Percentiles rank a stretch among this genome's conserved stretches.
Evolutionary conservation across 2,329 filamentous ascomycete species (phyloP).

Genomic region (Sporothrix pseudoabietina): DNA sequence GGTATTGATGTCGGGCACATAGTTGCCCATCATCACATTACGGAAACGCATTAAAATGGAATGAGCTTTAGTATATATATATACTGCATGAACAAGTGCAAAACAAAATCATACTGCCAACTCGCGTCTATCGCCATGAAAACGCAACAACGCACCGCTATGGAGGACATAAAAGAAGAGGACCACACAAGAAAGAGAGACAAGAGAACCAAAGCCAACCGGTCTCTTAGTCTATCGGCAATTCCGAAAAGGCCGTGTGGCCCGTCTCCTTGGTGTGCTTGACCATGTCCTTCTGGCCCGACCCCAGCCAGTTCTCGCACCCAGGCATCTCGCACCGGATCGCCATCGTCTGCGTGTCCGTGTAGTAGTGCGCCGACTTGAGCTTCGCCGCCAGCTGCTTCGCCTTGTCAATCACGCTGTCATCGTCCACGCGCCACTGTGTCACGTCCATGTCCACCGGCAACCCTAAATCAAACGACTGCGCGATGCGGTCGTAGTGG

Average conservation of each 20-base stretch:
- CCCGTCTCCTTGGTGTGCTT: constrained; percentile 65
- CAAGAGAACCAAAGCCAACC: neutral
- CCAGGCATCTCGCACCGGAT: constrained; percentile 70
- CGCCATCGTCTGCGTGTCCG: constrained; percentile 78
- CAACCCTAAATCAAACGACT: constrained; percentile 61
- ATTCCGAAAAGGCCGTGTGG: constrained; percentile 51
- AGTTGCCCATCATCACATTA: neutral
- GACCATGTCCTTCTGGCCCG: constrained; percentile 64
- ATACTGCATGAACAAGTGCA: neutral
- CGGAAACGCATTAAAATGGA: too few species aligned
- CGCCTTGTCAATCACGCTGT: constrained; percentile 72
- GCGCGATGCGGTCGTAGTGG: constrained; percentile 87
- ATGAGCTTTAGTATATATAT: neutral
- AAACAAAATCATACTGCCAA: neutral
- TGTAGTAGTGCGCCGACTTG: constrained; percentile 76
- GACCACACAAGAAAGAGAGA: neutral
- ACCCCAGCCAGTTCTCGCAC: constrained; percentile 65
- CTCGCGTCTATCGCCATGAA: neutral
- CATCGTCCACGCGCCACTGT: constrained; percentile 56
- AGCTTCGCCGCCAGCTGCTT: constrained; percentile 66
- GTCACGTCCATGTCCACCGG: constrained; percentile 74
- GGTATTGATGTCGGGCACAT: neutral
- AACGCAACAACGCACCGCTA: neutral
- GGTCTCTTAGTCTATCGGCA: constrained; percentile 33
- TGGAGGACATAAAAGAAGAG: neutral